phyloP scores from a whole-genome alignment of 106 monocot species.

The Dioscorea dumetorum region DNA sequence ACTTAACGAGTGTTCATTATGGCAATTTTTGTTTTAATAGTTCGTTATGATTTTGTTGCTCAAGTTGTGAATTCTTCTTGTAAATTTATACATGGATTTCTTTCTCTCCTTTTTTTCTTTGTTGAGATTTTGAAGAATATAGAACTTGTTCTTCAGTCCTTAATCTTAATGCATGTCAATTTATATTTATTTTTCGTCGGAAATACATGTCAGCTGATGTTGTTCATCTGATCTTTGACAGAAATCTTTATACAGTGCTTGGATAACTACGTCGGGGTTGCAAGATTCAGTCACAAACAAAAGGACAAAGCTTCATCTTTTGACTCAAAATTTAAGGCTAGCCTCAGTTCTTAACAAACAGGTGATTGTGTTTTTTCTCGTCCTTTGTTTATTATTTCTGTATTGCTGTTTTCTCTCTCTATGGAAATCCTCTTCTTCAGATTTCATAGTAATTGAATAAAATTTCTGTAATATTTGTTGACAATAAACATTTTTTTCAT shows the following conservation, averaged over 20 bases:
- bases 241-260: constrained; percentile 49
- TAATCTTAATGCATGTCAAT: neutral
- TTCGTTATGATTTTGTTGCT: too few species aligned
- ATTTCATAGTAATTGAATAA: neutral
- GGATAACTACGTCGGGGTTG: constrained; percentile 33
- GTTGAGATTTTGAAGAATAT: neutral
- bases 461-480: neutral
- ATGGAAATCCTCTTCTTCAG: neutral
- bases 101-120: neutral
- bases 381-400: neutral
- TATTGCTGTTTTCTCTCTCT: neutral
- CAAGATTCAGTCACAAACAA: constrained; percentile 41
- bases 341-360: constrained; percentile 51
- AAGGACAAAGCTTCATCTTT: constrained; percentile 37
- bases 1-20: too few species aligned
- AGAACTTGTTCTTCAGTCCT: neutral
- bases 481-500: too few species aligned
- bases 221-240: constrained; percentile 11
- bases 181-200: neutral
- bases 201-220: neutral
- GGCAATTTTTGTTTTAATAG: too few species aligned
- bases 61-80: too few species aligned
- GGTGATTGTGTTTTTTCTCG: constrained; percentile 23
- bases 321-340: constrained; percentile 45
- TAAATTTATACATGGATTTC: too few species aligned